Evolutionary conservation across 2,329 filamentous ascomycete species (phyloP), one percentile per base, ranked within the genome.

Genomic region (Fusarium sp.): DNA sequence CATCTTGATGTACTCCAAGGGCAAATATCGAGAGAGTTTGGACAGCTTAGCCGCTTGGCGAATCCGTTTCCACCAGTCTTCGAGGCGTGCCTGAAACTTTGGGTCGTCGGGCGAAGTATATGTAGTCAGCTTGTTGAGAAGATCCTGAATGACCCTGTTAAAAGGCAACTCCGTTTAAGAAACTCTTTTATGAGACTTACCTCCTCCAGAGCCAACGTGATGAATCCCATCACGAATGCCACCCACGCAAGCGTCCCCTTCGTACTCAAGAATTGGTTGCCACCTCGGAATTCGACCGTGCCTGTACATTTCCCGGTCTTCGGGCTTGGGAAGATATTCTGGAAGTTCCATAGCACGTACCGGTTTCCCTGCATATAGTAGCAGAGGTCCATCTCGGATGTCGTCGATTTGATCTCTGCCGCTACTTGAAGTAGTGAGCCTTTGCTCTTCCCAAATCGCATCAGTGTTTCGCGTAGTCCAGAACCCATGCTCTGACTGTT

Each of bases 331-430:
- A 79, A 79, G 60, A 79, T 78, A 62, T 81, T 81, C 57, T 80
- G 76, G 47, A 81, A 81, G 53, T 81, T 80, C 80, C 80, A 81
- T 37, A 81, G 65, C 13, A 81, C 80, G 57, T 81, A 80, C 20
- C 79, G 76, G 63, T 76, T 77, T 11, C 76, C 78, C 70, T 81
- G 80, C 77, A 81, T 80, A 70, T 81, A 80, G 31, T 73, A 70
- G 67, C 71, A 80, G 41, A 81, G 60, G 13, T 79, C 77, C 24
- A 52, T 69, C 71, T 80, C 79, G 16, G 61, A 69, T 24, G 59
- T 55, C 33, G 56, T 61, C 8, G 70, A 61, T 39, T 57, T 68
- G 42, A 80, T 78, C 37, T 77, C 73, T 33, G 68, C 61, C 5
- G 78, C 79, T 21, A 80, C 75, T 46, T 64, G 71, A 18, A 65